phyloP scores from a whole-genome alignment of 2,329 filamentous ascomycete genomes.

The Exophiala phaeomuriformis region DNA sequence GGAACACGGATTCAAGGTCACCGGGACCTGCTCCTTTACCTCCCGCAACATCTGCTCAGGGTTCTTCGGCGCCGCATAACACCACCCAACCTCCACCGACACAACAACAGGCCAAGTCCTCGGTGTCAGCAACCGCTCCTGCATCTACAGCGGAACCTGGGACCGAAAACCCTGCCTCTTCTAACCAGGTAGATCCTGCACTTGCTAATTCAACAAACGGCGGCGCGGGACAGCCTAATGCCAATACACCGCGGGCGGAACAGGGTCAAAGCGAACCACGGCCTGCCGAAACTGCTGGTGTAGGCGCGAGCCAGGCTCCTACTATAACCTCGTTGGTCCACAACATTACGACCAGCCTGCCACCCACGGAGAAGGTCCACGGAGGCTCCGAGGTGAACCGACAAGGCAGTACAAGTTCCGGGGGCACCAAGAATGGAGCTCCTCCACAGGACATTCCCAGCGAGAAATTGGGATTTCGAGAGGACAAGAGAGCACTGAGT shows the following conservation, averaged over 20 bases:
- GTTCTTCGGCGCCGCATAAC: constrained; percentile 32
- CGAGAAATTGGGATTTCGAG: constrained; percentile 52
- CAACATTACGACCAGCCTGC: constrained; percentile 35
- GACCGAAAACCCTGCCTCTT: constrained; percentile 4
- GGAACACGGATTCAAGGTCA: constrained; percentile 30
- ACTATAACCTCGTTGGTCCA: constrained; percentile 47
- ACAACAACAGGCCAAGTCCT: constrained; percentile 11
- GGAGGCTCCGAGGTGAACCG: constrained; percentile 35
- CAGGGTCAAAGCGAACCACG: constrained; percentile 13
- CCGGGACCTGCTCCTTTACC: constrained; percentile 33
- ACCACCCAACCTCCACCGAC: constrained; percentile 28
- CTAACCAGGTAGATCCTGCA: constrained; percentile 30
- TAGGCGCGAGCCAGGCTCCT: constrained; percentile 43
- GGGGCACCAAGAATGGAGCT: constrained; percentile 31
- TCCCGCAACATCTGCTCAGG: constrained; percentile 28
- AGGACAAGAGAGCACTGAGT: constrained; percentile 59
- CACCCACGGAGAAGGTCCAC: constrained; percentile 48
- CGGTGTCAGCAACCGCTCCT: constrained; percentile 27
- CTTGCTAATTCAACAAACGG: constrained; percentile 25
- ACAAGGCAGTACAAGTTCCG: constrained; percentile 37
- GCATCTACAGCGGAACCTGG: constrained; percentile 24
- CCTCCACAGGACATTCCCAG: constrained; percentile 50
- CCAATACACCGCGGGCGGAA: constrained; percentile 4
- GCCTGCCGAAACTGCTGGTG: constrained; percentile 17
- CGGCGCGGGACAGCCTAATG: constrained; percentile 9